These are phyloP conservation scores for Fusarium luffae DNA, from an alignment of 2,329 filamentous ascomycete species.

Conservation along the genomic window DNA sequence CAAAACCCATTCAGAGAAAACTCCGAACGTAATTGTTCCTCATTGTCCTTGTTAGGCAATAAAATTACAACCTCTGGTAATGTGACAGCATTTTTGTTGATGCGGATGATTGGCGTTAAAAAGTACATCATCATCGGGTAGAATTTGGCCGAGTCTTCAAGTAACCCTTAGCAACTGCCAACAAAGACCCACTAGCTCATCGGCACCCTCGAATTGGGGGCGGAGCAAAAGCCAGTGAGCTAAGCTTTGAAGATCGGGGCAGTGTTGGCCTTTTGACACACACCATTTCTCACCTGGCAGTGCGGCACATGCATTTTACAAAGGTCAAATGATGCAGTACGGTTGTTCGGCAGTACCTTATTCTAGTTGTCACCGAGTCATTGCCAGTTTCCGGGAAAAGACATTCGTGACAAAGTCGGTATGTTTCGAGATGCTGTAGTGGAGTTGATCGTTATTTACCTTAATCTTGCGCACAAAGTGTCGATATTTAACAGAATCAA, in stretches of 20 bases:
- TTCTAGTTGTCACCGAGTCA: neutral
- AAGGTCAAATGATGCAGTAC: neutral
- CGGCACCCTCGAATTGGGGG: too few relatives aligned
- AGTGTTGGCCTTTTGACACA: neutral
- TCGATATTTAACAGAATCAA: neutral
- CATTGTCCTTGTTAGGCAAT: neutral
- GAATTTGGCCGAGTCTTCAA: accelerated
- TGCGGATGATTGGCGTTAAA: neutral
- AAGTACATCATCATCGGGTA: neutral
- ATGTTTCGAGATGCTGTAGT: neutral
- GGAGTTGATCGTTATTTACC: neutral
- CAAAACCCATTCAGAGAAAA: too few relatives aligned
- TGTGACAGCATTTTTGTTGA: neutral
- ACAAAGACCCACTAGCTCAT: neutral
- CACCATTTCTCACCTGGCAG: neutral
- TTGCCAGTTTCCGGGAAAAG: neutral
- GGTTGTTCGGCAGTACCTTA: neutral
- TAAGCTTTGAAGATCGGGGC: neutral
- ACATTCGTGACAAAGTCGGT: neutral
- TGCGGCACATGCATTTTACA: neutral
- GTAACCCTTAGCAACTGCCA: neutral
- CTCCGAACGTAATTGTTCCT: neutral
- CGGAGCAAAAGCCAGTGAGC: neutral
- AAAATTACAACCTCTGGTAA: neutral
- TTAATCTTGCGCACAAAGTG: neutral